Percentiles rank a stretch among this genome's conserved stretches.
Conservation (phyloP, 768 basidiomycete species). For the Mycena epipterygia region DNA sequence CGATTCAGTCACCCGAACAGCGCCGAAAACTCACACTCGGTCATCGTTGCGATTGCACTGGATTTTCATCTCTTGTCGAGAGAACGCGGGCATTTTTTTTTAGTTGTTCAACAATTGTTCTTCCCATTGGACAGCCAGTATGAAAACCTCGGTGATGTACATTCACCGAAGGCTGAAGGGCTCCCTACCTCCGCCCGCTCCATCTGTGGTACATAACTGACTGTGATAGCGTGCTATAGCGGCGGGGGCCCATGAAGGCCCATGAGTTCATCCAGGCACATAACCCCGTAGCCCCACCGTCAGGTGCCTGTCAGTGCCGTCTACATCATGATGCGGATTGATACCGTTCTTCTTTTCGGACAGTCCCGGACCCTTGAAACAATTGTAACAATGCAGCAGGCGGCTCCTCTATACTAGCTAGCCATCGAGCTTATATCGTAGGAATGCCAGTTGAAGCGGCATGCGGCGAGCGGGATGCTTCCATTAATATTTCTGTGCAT, state of each 20-base stretch:
- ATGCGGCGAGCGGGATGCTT: too few relatives aligned
- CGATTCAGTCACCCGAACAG: too few relatives aligned
- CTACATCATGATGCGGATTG: conserved; percentile 24
- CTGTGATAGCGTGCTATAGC: too few relatives aligned
- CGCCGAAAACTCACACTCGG: too few relatives aligned
- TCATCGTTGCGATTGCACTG: not conserved
- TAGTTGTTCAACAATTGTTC: not conserved
- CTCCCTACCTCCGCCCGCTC: not conserved
- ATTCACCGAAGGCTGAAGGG: not conserved
- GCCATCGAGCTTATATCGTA: not conserved
- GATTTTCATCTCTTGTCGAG: not conserved
- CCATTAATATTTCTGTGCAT: too few relatives aligned
- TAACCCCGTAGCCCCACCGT: not conserved
- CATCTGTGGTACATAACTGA: too few relatives aligned
- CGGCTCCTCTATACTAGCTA: not conserved
- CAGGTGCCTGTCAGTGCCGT: not conserved
- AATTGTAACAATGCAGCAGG: not conserved
- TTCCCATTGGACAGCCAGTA: too few relatives aligned
- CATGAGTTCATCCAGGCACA: conserved; percentile 15
- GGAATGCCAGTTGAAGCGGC: not conserved
- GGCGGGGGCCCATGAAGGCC: not conserved
- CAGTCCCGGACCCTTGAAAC: conserved; percentile 25
- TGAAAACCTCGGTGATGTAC: too few relatives aligned
- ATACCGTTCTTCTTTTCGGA: conserved; percentile 15
- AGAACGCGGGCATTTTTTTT: not conserved